Base-by-base conservation (phyloP, 129 eudicot genomes). In the Silybum marianum region DNA sequence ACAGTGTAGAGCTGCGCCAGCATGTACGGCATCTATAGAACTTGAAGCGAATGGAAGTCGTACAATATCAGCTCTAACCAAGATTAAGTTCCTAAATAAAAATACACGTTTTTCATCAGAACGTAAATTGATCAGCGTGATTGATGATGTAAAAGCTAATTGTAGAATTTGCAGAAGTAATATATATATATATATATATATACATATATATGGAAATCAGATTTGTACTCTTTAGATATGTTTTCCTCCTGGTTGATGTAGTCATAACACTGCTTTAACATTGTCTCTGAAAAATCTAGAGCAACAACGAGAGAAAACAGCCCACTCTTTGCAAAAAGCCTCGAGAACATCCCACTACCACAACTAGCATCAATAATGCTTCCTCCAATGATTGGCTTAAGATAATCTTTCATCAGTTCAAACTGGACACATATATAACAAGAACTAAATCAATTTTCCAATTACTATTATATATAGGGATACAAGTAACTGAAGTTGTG, bases 1-100 rank as follows among this genome's bases (percentile, higher is more conserved):
- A 83, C 99, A 95, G 77, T 95, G 99, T 73, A 95, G 88, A 82
- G 99, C 99, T 72, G 98, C 99, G 80, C 98, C 99, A 80, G 99
- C 99, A 83, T 95, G 99, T 71, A 95, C 92, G 73, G 93, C 99
- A 84, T 95, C 99, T 9, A 95, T 48, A 69, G 95, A 85, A 62
- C 93, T 83, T 51, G 98, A 89, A 75, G 90, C 82, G 84, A 95
- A 93, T 18, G 99, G 99, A 63, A 95, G 97, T 72, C 98, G 89
- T 67, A 95, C 89, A 81, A 95, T 93, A 88, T 93, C 98, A 69
- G 99, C 99, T 88, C 99, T 88, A 69, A 95, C 98, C 85, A 95
- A 82, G 32, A 86, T 81, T 54, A 95, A 46, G 70, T 89, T 89
- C 86, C 98, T 95, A 80, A 12, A 85, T 95, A 80, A 12, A 85